Percentiles rank a stretch among this genome's conserved stretches.
Conservation (phyloP, 2,329 filamentous ascomycete genomes). For the Pezicula carpinea region DNA sequence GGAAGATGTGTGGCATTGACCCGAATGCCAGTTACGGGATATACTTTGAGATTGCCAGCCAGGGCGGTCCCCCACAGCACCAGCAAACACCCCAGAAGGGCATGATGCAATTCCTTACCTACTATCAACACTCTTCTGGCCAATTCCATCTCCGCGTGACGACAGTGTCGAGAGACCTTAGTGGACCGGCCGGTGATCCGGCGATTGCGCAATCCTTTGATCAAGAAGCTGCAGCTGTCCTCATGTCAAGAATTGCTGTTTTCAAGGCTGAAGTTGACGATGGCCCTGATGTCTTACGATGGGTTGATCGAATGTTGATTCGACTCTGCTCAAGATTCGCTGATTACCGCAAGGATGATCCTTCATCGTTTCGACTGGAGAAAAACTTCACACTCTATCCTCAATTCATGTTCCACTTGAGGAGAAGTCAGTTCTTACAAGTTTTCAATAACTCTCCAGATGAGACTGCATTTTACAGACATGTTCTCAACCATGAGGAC, state of each 20-base stretch:
- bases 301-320: constrained; percentile 99
- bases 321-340: constrained; percentile 93
- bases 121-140: constrained; percentile 95
- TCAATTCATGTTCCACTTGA: constrained; percentile 99
- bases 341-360: constrained; percentile 96
- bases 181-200: constrained; percentile 89
- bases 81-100: constrained; percentile 86
- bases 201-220: constrained; percentile 96
- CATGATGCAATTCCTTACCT: constrained; percentile 97
- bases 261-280: constrained; percentile 99
- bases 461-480: constrained; percentile 97
- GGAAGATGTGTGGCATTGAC: constrained; percentile 99
- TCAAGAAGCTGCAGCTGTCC: constrained; percentile 92
- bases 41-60: constrained; percentile 96
- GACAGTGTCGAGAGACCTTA: constrained; percentile 85
- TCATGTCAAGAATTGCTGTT: constrained; percentile 98
- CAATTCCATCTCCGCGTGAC: constrained; percentile 96
- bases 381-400: constrained; percentile 99
- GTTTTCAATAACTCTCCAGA: constrained; percentile 99
- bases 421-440: constrained; percentile 94
- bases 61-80: constrained; percentile 80
- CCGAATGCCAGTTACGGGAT: constrained; percentile 90
- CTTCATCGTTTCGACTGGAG: constrained; percentile 91
- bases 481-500: constrained; percentile 96
- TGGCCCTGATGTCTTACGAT: constrained; percentile 93